A percentile compares a stretch with the other conserved stretches of the same genome.
These are phyloP conservation scores for Penicillium diatomitis DNA, from an alignment of 495 filamentous ascomycete species.

Conservation along the genomic window DNA sequence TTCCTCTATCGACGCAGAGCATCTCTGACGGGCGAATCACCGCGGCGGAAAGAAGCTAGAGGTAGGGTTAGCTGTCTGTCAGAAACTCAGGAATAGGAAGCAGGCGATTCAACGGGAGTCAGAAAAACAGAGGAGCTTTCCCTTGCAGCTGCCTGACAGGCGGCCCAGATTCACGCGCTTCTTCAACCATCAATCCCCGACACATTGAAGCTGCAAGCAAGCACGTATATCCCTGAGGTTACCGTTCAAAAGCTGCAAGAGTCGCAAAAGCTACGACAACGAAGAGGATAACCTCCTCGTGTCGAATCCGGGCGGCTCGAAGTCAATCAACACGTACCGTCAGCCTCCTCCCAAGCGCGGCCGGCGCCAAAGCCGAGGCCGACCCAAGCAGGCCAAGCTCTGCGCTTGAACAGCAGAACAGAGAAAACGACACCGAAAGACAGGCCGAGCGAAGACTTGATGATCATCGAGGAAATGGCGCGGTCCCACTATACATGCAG, in stretches of 20 bases:
- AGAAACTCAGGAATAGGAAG: not conserved
- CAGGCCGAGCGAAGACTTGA: constrained; percentile 88
- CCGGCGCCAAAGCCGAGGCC: constrained; percentile 92
- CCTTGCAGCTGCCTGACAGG: not conserved
- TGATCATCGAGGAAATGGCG: constrained; percentile 90
- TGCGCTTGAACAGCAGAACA: constrained; percentile 92
- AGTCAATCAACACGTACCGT: constrained; percentile 31
- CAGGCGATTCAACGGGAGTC: not conserved
- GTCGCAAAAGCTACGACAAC: not conserved
- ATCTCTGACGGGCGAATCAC: constrained; percentile 36
- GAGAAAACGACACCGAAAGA: constrained; percentile 97
- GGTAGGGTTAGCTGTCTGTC: constrained; percentile 8
- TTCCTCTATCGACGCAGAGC: constrained; percentile 33
- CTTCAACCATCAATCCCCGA: too few species aligned
- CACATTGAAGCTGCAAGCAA: not conserved
- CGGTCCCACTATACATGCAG: constrained; percentile 73
- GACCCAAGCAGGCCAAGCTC: constrained; percentile 90
- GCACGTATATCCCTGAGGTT: not conserved
- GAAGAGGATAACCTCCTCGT: not conserved
- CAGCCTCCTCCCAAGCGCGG: constrained; percentile 83
- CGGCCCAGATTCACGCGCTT: not conserved
- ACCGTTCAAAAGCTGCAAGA: not conserved
- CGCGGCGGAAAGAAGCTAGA: constrained; percentile 41
- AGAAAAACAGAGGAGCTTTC: not conserved
- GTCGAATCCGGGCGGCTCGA: not conserved